A percentile compares a stretch with the other conserved stretches of the same genome.
Evolutionary conservation across 768 basidiomycete genomes (phyloP).

Genomic region (Tricholoma saponaceum): DNA sequence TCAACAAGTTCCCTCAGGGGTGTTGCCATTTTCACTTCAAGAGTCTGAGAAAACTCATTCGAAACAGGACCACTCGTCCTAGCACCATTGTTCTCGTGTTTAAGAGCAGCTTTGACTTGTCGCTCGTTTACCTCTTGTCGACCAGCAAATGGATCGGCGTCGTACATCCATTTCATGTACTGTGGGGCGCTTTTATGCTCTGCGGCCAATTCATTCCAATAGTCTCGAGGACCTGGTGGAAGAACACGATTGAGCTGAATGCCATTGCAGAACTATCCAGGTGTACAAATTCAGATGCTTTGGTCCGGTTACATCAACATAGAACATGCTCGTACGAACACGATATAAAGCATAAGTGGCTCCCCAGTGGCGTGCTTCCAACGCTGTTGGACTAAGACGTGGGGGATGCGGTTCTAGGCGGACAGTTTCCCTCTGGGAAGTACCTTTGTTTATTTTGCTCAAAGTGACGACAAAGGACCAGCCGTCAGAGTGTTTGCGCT

Average conservation of each 20-base stretch:
- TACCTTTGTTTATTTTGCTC: slow-evolving; percentile 66
- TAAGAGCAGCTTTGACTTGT: slow-evolving; percentile 53
- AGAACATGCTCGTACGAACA: slow-evolving; percentile 44
- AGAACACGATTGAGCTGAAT: slow-evolving; percentile 71
- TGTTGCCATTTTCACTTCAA: slow-evolving; percentile 83
- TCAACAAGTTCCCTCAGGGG: slow-evolving; percentile 78
- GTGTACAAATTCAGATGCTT: slow-evolving; percentile 24
- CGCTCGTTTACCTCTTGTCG: slow-evolving; percentile 61
- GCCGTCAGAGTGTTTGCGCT: slow-evolving; percentile 46
- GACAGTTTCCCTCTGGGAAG: slow-evolving; percentile 62
- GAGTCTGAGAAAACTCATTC: slow-evolving; percentile 41
- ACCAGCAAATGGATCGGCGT: slow-evolving; percentile 82
- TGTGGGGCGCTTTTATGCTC: slow-evolving; percentile 67
- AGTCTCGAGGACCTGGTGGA: slow-evolving; percentile 81
- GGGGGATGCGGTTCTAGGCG: slow-evolving; percentile 72
- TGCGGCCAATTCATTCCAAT: slow-evolving; percentile 73
- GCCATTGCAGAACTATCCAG: slow-evolving; percentile 64
- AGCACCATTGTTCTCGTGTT: slow-evolving; percentile 30
- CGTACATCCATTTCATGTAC: slow-evolving; percentile 83
- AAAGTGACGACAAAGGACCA: slow-evolving; percentile 69
- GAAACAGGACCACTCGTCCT: slow-evolving; percentile 18
- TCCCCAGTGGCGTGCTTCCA: slow-evolving; percentile 90
- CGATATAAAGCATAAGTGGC: slow-evolving; percentile 86
- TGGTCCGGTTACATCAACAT: background rate
- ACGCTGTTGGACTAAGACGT: slow-evolving; percentile 56